phyloP scores from a whole-genome alignment of 768 basidiomycete genomes.

The Auricularia cornea region DNA sequence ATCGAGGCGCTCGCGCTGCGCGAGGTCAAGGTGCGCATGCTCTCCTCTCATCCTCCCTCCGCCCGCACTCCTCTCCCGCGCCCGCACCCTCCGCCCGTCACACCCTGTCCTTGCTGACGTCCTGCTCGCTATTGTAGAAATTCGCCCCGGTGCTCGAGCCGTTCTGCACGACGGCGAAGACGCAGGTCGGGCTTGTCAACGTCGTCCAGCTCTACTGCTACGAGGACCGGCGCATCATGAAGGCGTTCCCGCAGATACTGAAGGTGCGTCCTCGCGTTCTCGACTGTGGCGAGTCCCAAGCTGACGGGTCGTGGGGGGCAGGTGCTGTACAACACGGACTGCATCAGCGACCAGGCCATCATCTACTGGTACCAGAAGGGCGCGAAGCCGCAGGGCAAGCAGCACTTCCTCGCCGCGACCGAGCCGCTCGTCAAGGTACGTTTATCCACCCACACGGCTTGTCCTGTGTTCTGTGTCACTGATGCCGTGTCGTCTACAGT shows the following conservation, averaged over 20 bases:
- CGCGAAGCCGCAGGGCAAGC: constrained; percentile 88
- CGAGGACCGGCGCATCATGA: constrained; percentile 91
- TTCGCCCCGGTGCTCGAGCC: constrained; percentile 79
- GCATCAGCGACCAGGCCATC: constrained; percentile 91
- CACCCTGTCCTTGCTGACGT: too few species aligned
- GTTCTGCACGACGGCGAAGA: constrained; percentile 82
- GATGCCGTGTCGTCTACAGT: constrained; percentile 35
- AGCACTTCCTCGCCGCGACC: constrained; percentile 87
- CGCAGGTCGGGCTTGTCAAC: constrained; percentile 91
- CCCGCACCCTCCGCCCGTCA: too few species aligned
- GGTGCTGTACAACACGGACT: constrained; percentile 75
- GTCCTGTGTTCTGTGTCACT: constrained; percentile 2
- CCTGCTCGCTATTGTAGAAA: too few species aligned
- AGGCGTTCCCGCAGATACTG: constrained; percentile 89
- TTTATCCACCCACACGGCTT: constrained; percentile 5
- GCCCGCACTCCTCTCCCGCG: background rate
- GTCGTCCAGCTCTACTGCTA: constrained; percentile 93
- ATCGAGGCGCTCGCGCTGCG: constrained; percentile 82
- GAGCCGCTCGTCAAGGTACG: constrained; percentile 82
- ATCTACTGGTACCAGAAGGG: constrained; percentile 99
- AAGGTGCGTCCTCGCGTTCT: constrained; percentile 43
- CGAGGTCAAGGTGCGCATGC: constrained; percentile 66
- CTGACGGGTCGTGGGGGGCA: too few species aligned
- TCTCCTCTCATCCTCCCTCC: background rate
- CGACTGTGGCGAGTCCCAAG: too few species aligned